Evolutionary conservation across 495 filamentous ascomycete genomes (phyloP), one percentile per base, ranked within the genome.

Genomic region (Chaetomium tenue): DNA sequence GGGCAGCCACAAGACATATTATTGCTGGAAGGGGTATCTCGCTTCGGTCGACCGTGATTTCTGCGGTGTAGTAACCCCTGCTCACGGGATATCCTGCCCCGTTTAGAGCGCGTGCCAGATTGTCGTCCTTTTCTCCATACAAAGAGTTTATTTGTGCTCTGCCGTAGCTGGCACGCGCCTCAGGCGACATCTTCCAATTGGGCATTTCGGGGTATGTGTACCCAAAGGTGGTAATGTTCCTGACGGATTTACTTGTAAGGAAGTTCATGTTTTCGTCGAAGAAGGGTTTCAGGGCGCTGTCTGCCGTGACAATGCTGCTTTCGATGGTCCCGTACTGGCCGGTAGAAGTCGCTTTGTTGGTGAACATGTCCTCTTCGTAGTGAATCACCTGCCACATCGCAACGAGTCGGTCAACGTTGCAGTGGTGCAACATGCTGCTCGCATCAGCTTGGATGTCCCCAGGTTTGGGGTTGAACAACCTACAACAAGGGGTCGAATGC

Each of bases 181-280:
- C 70, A 11, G 69, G 61, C 46, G 39, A 57, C 25, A 63, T 64
- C 18, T 48, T 55, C 65, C 61, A 68, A 50, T 69, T 68, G 44
- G 77, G 65, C 13, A 72, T 55, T 58, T 83, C 81, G 0, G 79
- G 76, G 63, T 83, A 82, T 2, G 76, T 77, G 60, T 84, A 83
- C 18, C 81, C 81, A 30, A 84, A 73, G 2, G 51, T 51, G 16
- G 67, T 67, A 20, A 71, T 66, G 0, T 63, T 60, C 0, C 71
- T 61, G 13, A 77, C 74, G 6, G 70, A 71, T n/a, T 72, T 65
- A 20, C 78, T 77, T 8, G 77, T 82, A 64, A 75, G 74, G 64
- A 82, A 77, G 12, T 58, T 58, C 2, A 60, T 16, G 13, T 72
- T 66, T 51, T 68, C 66, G 40, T 72, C 65, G 59, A 75, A 77